Evolutionary conservation across 768 basidiomycete genomes (phyloP).

Genomic region (Mycena polygramma): DNA sequence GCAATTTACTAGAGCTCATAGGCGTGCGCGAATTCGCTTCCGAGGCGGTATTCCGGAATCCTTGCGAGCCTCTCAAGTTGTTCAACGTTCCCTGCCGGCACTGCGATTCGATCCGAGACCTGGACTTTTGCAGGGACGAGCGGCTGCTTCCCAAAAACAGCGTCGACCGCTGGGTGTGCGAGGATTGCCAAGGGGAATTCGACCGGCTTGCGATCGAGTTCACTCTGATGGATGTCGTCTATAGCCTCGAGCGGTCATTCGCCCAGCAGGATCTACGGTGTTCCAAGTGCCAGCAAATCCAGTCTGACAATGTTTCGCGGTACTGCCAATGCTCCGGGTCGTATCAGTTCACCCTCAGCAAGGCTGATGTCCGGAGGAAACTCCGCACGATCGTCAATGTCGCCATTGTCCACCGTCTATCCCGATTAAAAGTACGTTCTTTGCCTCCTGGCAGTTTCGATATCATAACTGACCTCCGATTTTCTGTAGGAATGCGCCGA

Average conservation of each 20-base stretch:
- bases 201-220: slow-evolving; percentile 92
- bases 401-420: slow-evolving; percentile 78
- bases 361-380: slow-evolving; percentile 77
- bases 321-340: slow-evolving; percentile 92
- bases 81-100: slow-evolving; percentile 89
- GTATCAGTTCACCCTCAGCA: slow-evolving; percentile 80
- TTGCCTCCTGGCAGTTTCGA: neutral
- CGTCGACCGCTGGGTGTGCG: slow-evolving; percentile 77
- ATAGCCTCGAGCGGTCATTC: slow-evolving; percentile 77
- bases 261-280: slow-evolving; percentile 94
- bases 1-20: slow-evolving; percentile 90
- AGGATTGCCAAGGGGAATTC: slow-evolving; percentile 85
- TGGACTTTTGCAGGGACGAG: slow-evolving; percentile 95
- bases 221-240: slow-evolving; percentile 82
- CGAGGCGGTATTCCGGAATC: slow-evolving; percentile 91
- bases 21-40: slow-evolving; percentile 88
- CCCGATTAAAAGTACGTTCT: slow-evolving; percentile 71
- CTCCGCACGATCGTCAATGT: slow-evolving; percentile 89
- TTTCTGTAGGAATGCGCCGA: slow-evolving; percentile 60
- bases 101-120: slow-evolving; percentile 88
- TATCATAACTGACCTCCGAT: slow-evolving; percentile 14
- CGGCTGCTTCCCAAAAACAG: slow-evolving; percentile 76
- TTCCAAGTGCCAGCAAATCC: slow-evolving; percentile 90
- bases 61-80: slow-evolving; percentile 89
- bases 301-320: slow-evolving; percentile 86